phyloP scores from a whole-genome alignment of 345 rosid species.

The Pelargonium nanum region DNA sequence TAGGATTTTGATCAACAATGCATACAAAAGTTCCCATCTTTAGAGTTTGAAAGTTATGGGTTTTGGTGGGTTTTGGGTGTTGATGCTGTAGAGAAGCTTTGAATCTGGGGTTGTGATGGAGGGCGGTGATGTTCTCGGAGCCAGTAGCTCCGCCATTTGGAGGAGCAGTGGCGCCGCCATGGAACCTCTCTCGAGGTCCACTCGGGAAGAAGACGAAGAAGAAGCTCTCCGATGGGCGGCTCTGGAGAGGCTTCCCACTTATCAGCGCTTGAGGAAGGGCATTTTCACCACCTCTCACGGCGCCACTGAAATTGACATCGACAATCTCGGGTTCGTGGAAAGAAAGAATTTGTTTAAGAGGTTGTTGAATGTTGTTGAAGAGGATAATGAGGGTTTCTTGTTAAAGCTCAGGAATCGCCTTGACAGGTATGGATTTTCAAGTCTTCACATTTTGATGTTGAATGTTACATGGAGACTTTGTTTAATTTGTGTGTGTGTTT shows the following conservation, averaged over 20 bases:
- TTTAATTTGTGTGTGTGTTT: too few relatives aligned
- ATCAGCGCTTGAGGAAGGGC: conserved; percentile 31
- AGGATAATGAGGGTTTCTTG: conserved; percentile 34
- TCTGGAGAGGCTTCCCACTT: conserved; percentile 44
- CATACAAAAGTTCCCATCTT: too few relatives aligned
- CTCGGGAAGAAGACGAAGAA: conserved; percentile 44
- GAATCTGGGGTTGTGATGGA: neutral
- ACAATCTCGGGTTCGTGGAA: conserved; percentile 28
- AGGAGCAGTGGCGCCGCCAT: neutral
- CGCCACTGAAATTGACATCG: conserved; percentile 24
- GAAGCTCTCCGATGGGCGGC: conserved; percentile 55
- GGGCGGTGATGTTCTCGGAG: neutral
- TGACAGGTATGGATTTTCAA: conserved; percentile 3
- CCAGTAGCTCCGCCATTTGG: neutral
- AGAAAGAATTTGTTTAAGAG: conserved; percentile 27
- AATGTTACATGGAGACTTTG: too few relatives aligned
- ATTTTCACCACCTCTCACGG: conserved; percentile 15
- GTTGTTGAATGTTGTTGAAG: conserved; percentile 23
- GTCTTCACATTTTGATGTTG: too few relatives aligned
- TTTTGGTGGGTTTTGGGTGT: neutral
- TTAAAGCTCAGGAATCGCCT: conserved; percentile 18
- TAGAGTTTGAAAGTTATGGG: neutral
- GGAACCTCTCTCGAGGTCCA: too few relatives aligned
- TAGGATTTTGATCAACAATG: too few relatives aligned
- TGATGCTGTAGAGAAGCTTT: too few relatives aligned